Evolutionary conservation across 345 rosid genomes (phyloP), one percentile per base, ranked within the genome.

Genomic region (Acer campestre): DNA sequence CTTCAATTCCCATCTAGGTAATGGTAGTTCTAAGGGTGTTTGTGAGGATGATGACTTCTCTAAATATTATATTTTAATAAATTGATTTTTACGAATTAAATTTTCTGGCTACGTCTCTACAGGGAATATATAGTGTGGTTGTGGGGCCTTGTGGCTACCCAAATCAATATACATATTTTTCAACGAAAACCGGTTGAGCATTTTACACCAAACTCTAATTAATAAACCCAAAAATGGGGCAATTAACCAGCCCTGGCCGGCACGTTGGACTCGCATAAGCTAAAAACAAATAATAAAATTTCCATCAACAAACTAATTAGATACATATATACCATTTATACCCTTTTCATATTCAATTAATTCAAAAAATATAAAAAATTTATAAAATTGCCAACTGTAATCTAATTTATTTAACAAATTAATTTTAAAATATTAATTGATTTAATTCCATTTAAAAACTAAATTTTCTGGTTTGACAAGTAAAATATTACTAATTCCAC

Each of bases 161-260:
- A 35, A 35, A 35, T 4, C 6, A 4, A 35, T 35, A 35, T 4
- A n/a, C n/a, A 35, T 35, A 5, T 3, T 35, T 35, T 35, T 31
- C 35, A 31, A 51, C 13, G n/a, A 2, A 58, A 10, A 58, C 61
- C 55, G 10, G 78, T 58, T 25, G 80, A 74, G 27, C 73, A 20
- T 10, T 76, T 68, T 67, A 73, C 25, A 80, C 86, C 82, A 77
- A 83, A 86, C 79, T 73, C 29, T 44, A 51, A 27, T 74, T 78
- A 66, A 73, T 29, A 79, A 82, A 65, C 9, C 6, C 2, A 1
- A 1, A 2, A 2, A 10, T 8, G 68, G 76, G 81, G 1, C 68
- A 76, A 69, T 20, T 44, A 22, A 1, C 20, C 46, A 58, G n/a
- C 68, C 48, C 14, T 20, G 63, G 69, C 66, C 79, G 77, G 85